Evolutionary conservation across 257 asterid genomes (phyloP).

Genomic region (Echites panduratus): DNA sequence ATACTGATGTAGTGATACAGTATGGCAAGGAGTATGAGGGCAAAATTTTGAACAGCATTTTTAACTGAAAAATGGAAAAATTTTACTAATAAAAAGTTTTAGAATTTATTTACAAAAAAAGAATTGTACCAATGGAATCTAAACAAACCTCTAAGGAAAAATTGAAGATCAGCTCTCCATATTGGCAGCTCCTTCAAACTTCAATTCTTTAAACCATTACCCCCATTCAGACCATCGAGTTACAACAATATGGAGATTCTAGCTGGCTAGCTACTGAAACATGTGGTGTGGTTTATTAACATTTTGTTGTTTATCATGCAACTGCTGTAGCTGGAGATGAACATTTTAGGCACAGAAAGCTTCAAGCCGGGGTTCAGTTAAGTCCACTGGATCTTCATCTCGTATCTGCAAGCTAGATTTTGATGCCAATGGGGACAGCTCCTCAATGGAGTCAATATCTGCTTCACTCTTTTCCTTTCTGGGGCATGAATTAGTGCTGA

Average conservation of each 20-base stretch:
- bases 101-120: constrained; percentile 3
- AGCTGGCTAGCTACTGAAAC: background rate
- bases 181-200: background rate
- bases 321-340: background rate
- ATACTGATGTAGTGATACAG: too few species aligned
- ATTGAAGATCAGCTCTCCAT: constrained; percentile 2
- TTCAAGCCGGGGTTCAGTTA: constrained; percentile 80
- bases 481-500: constrained; percentile 15
- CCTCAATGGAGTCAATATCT: constrained; percentile 24
- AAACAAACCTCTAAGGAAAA: constrained; percentile 5
- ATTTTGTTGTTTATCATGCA: background rate
- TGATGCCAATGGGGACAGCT: constrained; percentile 36
- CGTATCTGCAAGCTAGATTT: constrained; percentile 22
- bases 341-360: constrained; percentile 36
- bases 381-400: constrained; percentile 69
- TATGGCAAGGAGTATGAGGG: background rate
- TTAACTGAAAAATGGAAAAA: background rate
- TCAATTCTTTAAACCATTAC: background rate
- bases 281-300: background rate
- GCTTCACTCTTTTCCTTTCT: constrained; percentile 22
- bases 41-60: background rate
- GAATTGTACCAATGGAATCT: background rate
- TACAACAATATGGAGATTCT: background rate
- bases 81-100: background rate
- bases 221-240: background rate